phyloP scores from a whole-genome alignment of 345 rosid genomes.

The Citrus glauca region DNA sequence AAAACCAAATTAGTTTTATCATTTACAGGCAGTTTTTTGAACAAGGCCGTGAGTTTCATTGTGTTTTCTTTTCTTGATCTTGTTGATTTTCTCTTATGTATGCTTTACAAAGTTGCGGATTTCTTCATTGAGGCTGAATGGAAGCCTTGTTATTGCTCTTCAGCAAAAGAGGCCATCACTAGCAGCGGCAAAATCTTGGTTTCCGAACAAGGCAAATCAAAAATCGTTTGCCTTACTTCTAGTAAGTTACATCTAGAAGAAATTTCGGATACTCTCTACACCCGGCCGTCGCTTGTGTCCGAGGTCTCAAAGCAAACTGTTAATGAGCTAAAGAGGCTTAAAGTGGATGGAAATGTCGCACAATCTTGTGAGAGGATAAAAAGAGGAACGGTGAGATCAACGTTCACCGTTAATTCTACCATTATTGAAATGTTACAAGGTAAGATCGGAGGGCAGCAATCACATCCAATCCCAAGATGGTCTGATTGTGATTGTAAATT shows the following conservation, averaged over 20 bases:
- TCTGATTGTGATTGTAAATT: constrained; percentile 83
- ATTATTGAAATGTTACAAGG: constrained; percentile 75
- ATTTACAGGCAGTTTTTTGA: constrained; percentile 38
- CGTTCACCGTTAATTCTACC: constrained; percentile 52
- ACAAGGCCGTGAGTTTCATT: constrained; percentile 61
- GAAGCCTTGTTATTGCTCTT: constrained; percentile 80
- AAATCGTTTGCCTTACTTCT: constrained; percentile 64
- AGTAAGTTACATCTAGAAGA: constrained; percentile 78
- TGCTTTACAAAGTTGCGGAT: constrained; percentile 66
- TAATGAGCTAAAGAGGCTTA: constrained; percentile 46
- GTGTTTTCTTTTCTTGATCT: constrained; percentile 82
- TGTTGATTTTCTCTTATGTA: constrained; percentile 61
- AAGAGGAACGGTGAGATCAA: constrained; percentile 34
- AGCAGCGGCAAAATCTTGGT: constrained; percentile 64
- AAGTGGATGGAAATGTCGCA: constrained; percentile 24
- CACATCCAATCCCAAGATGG: constrained; percentile 71
- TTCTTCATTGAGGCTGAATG: constrained; percentile 80
- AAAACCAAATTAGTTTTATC: constrained; percentile 25
- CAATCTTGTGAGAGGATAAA: constrained; percentile 33
- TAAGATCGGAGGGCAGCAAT: constrained; percentile 41
- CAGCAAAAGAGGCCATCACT: constrained; percentile 63
- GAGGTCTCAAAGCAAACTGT: constrained; percentile 37
- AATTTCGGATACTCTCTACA: constrained; percentile 84
- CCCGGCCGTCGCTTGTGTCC: constrained; percentile 55
- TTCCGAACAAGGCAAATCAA: constrained; percentile 75